Conservation (phyloP, 371 early-diverging fungal species). For the Nosema muscidifuracis region DNA sequence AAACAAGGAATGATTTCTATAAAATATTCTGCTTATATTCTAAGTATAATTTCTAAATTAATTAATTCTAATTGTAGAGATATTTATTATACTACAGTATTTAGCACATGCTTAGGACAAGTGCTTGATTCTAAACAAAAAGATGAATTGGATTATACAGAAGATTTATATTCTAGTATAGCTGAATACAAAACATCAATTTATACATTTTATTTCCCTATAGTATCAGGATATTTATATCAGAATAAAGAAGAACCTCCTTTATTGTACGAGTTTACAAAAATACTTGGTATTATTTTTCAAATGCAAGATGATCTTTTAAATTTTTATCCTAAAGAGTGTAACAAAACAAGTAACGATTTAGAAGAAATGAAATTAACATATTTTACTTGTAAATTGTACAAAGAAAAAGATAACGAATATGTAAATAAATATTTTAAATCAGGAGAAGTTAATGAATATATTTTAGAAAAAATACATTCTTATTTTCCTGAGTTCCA, state of each 20-base stretch:
- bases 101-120: constrained; percentile 80
- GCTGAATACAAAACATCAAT: constrained; percentile 88
- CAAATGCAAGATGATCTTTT: constrained; percentile 69
- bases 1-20: constrained; percentile 78
- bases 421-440: neutral
- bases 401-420: neutral
- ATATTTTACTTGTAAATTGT: constrained; percentile 67
- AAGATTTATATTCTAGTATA: constrained; percentile 71
- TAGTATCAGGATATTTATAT: constrained; percentile 58
- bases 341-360: constrained; percentile 94
- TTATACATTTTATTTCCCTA: constrained; percentile 93
- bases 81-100: neutral
- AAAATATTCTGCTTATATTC: constrained; percentile 82
- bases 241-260: neutral
- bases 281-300: constrained; percentile 82
- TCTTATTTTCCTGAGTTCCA: neutral
- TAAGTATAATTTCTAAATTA: constrained; percentile 68
- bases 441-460: neutral
- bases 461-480: neutral
- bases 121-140: constrained; percentile 18
- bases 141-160: neutral
- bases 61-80: neutral
- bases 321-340: constrained; percentile 67
- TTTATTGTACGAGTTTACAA: constrained; percentile 20
- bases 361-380: constrained; percentile 94